phyloP scores from a whole-genome alignment of 2,329 filamentous ascomycete genomes.

The Chaetomiaceae sp. region DNA sequence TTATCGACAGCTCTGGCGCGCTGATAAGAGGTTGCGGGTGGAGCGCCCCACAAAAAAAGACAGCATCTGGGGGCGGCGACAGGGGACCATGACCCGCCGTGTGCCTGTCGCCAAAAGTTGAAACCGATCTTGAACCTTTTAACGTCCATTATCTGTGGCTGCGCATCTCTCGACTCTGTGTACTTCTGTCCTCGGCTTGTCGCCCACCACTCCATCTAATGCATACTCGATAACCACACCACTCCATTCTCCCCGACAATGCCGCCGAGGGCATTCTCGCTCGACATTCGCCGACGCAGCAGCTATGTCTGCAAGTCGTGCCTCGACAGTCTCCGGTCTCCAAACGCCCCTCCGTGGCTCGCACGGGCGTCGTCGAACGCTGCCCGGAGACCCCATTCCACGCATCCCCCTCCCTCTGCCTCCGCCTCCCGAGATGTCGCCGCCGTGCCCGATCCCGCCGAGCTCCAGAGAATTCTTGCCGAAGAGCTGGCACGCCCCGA shows the following conservation, averaged over 20 bases:
- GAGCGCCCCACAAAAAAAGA: constrained; percentile 18
- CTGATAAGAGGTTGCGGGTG: constrained; percentile 22
- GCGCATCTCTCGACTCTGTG: too few relatives aligned
- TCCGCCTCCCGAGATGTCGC: not conserved
- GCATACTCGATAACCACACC: not conserved
- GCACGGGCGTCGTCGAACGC: constrained; percentile 16
- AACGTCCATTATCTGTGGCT: too few relatives aligned
- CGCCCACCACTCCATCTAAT: not conserved
- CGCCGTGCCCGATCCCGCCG: constrained; percentile 10
- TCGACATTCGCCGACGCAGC: constrained; percentile 23
- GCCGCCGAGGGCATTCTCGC: constrained; percentile 24
- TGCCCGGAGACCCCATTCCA: constrained; percentile 10
- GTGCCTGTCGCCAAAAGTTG: too few relatives aligned
- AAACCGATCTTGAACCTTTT: too few relatives aligned
- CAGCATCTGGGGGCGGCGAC: not conserved
- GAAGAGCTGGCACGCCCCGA: constrained; percentile 19
- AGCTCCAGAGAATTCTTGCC: constrained; percentile 17
- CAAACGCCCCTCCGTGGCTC: constrained; percentile 18
- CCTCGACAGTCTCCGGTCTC: constrained; percentile 20
- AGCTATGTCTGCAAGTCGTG: constrained; percentile 29
- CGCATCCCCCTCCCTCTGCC: not conserved
- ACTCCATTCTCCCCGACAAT: constrained; percentile 10
- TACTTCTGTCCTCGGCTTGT: too few relatives aligned
- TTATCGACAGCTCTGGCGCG: constrained; percentile 20
- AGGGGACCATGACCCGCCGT: too few relatives aligned